Base-by-base conservation (phyloP, 345 rosid species). In the Murraya paniculata region DNA sequence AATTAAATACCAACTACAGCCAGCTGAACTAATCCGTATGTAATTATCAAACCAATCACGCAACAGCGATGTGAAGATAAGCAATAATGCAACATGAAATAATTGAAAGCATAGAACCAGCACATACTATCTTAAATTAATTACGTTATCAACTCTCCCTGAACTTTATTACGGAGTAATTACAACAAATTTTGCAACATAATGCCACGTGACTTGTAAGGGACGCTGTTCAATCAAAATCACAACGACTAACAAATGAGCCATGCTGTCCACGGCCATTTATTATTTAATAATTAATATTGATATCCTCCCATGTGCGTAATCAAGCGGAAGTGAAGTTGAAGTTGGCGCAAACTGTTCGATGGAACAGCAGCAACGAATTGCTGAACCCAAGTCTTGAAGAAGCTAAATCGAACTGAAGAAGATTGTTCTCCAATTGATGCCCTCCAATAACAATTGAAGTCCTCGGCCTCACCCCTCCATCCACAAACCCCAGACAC, bases 381-480 rank as follows among this genome's bases (percentile, higher is more conserved):
- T 72, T 53, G 62, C 79, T 83, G 69, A 76, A 79, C 5, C 83
- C 85, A 53, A 83, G 81, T 61, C 75, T 80, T 39, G 80, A 76
- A 73, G 56, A n/a, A 6, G 83, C 83, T 21, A 80, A 64, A 80
- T 83, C 85, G 58, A 83, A 79, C 78, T 75, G 81, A 19, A 79
- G 55, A 53, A 83, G 80, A 67, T 79, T 83, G 50, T 83, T 48
- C 70, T 84, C 79, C 74, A 81, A 68, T 19, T 77, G 82, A 55
- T 75, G 70, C 64, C 78, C 81, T 22, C 84, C 82, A 6, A 81
- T 68, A 2, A 78, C 82, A 30, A 81, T 72, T 6, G 83, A 77
- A 33, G 80, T 80, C 53, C 61, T 68, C 0, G 80, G 80, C 55
- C 72, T 39, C 27, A 57, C 70, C 2, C 83, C 81, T 11, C 83